A percentile compares a stretch with the other conserved stretches of the same genome.
These are phyloP conservation scores for Carex scoparia DNA, from an alignment of 176 grass and related monocot genomes.

Conservation along the genomic window DNA sequence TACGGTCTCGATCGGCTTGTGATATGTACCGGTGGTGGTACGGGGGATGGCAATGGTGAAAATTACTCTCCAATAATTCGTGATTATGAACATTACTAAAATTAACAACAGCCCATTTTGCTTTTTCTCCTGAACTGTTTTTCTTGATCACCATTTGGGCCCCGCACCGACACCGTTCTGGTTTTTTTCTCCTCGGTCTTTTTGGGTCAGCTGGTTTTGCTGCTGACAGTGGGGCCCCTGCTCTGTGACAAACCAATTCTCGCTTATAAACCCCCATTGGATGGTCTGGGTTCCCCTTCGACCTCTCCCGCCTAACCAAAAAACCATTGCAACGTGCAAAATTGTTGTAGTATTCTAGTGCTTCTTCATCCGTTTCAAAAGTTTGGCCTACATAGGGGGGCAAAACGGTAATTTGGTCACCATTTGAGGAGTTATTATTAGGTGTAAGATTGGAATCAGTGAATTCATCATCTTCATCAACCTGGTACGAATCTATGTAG, in stretches of 20 bases:
- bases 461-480: conserved; percentile 30
- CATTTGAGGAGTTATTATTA: background rate
- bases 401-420: background rate
- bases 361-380: conserved; percentile 42
- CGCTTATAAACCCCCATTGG: conserved; percentile 52
- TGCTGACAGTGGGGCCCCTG: conserved; percentile 26
- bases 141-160: conserved; percentile 58
- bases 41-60: conserved; percentile 12
- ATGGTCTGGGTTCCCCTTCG: conserved; percentile 46
- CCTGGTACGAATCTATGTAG: conserved; percentile 10
- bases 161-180: conserved; percentile 38
- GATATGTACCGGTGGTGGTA: conserved; percentile 37
- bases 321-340: conserved; percentile 43
- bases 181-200: conserved; percentile 39
- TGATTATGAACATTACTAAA: conserved; percentile 55
- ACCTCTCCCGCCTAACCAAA: conserved; percentile 39
- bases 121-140: conserved; percentile 15
- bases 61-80: conserved; percentile 33
- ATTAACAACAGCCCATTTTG: conserved; percentile 36
- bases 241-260: conserved; percentile 52
- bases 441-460: conserved; percentile 6
- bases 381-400: conserved; percentile 39
- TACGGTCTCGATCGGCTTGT: conserved; percentile 35
- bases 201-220: conserved; percentile 29
- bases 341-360: conserved; percentile 44